Evolutionary conservation across 495 filamentous ascomycete genomes (phyloP), one percentile per base, ranked within the genome.

Genomic region (Penicillium macrosclerotiorum): DNA sequence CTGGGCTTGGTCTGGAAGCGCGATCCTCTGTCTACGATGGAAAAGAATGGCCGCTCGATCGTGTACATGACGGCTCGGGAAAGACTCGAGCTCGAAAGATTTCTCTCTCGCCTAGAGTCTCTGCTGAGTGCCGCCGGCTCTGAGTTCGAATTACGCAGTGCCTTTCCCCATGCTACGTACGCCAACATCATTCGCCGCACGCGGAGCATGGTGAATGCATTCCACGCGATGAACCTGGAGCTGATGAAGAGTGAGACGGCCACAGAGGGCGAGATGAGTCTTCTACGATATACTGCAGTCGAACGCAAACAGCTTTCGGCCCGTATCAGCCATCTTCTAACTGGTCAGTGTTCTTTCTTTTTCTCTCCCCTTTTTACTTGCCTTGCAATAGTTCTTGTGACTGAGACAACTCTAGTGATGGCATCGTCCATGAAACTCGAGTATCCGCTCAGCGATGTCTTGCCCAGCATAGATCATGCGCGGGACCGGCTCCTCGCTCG

Each of bases 1-100:
- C 89, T 98, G 87, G 86, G 86, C n/a, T 73, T 97, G 13, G 87
- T 96, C 43, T 98, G 93, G 93, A 90, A 88, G 61, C 81, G 88
- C n/a, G 90, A 93, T n/a, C 93, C 93, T 0, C 72, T 98, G 12
- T 83, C 85, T 1, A 79, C 78, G 11, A 78, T 94, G 22, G 74
- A 88, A 1, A 75, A 80, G 27, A 50, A 44, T 9, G 69, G 68
- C 13, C 64, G 67, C 32, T 60, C 74, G 39, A 66, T 68, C 8
- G 72, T 82, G 14, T 96, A 95, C 62, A 86, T 95, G 76, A 84
- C 83, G 50, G 77, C 89, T 1, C 77, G 84, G 12, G 93, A 97
- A 64, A 89, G 92, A 61, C 76, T 88, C 8, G 70, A 79, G 30
- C 65, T 86, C 26, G 82, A 86, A 44, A 68, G 77, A 20, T 81